Evolutionary conservation across 2,329 filamentous ascomycete genomes (phyloP), one percentile per base, ranked within the genome.

Genomic region (Colletotrichum tamarilloi): DNA sequence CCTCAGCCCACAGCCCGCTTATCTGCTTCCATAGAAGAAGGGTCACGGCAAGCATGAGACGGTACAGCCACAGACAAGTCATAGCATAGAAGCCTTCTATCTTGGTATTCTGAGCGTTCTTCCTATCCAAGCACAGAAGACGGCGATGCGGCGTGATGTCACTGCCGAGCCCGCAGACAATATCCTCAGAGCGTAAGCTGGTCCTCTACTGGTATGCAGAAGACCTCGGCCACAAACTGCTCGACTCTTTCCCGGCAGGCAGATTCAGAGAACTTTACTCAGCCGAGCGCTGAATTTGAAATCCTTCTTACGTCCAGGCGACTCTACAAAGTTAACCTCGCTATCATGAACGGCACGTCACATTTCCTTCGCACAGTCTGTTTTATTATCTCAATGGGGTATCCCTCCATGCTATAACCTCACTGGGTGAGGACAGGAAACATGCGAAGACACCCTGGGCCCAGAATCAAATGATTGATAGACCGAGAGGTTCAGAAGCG

Each of bases 61-160:
- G 19, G 30, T 19, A 57, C 26, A 46, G 26, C 19, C 62, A 70
- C 62, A 59, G 62, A 66, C 55, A 24, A 38, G 68, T 67, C 63
- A 67, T 49, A 67, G 62, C 68, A 62, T 58, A 19, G 42, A 35
- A 66, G 38, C n/a, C 35, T 16, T 30, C 55, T 12, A 38, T 64
- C 30, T 57, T 35, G 24, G n/a, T 24, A 42, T 22, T n/a, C 30
- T 19, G 19, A 9, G 22, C 14, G 49, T 52, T 46, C 22, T 16
- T 26, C 46, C 16, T n/a, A 38, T 7, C 26, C 66, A 49, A 56
- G 35, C 49, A 49, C 22, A 26, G 42, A 26, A 11, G 57, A 62
- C 19, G n/a, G n/a, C 19, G 24, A 30, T 38, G 58, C 35, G 8
- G 14, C 30, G 52, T 72, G 64, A 68, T 72, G 68, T 72, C 68